Conservation (phyloP, 192 early-diverging fungal genomes). For the Umbelopsis sp. region DNA sequence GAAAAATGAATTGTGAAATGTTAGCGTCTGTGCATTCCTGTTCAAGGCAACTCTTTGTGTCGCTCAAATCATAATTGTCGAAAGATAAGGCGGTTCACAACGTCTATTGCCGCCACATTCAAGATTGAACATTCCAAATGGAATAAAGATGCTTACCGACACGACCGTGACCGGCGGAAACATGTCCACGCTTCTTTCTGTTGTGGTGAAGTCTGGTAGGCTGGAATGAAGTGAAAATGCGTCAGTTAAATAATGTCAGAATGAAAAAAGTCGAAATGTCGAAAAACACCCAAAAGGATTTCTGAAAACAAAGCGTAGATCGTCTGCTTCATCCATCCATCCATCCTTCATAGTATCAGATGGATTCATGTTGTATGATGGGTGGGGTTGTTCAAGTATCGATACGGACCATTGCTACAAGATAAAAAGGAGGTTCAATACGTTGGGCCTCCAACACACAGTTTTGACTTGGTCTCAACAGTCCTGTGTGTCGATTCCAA, state of each 20-base stretch:
- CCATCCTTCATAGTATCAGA: neutral
- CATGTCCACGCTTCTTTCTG: conserved; percentile 98
- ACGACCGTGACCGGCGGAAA: conserved; percentile 99
- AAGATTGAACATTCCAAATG: neutral
- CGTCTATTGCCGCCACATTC: neutral
- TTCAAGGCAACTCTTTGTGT: neutral
- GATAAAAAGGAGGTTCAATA: conserved; percentile 7
- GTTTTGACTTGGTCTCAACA: neutral
- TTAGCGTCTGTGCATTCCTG: neutral
- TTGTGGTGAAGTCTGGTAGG: conserved; percentile 84
- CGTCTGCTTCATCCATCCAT: neutral
- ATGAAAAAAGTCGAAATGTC: too few species aligned
- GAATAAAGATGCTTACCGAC: conserved; percentile 61
- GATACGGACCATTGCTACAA: conserved; percentile 13
- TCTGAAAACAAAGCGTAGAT: too few species aligned
- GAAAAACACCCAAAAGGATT: too few species aligned
- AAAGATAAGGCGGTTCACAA: neutral
- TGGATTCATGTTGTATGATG: neutral
- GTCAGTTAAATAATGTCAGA: conserved; percentile 14
- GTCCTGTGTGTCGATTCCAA: neutral
- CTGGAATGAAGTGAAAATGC: conserved; percentile 36
- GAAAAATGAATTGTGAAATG: neutral
- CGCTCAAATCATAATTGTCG: neutral
- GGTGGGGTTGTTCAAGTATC: neutral
- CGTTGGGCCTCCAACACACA: neutral